Base-by-base conservation (phyloP, 208 protist species). In the Endotrypanum monterogeii region DNA sequence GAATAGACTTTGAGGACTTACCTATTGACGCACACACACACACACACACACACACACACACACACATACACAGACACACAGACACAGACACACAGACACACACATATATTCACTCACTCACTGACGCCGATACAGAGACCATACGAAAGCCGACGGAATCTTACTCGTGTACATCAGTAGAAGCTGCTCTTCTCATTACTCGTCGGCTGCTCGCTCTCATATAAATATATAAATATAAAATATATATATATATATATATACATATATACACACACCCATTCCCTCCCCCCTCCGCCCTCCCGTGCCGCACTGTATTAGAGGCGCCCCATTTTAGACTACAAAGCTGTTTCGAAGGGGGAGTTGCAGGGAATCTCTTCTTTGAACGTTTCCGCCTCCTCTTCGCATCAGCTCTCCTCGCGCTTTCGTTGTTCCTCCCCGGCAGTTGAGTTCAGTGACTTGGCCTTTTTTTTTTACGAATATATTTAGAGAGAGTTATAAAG, bases 391-490 rank as follows among this genome's bases (percentile, higher is more conserved):
- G 58, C 58, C 56, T 25, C 56, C 14, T 23, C 16, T 9, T 61
- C 23, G n/a, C 25, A 39, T 18, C 56, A n/a, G 35, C 18, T 54
- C 56, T 77, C 41, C 30, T 56, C 5, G 9, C n/a, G 37, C 23
- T 55, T 70, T 25, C 66, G 18, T 52, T 23, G 28, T 12, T 32
- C 14, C 46, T 51, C 23, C 28, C 46, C 37, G 50, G 50, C 58
- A 11, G 37, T 44, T 55, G 39, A n/a, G n/a, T 12, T 39, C 9
- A 16, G 14, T 25, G 30, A 41, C 35, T 41, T 20, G 23, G 1
- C 14, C 28, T 18, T n/a, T 55, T 66, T 30, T 41, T 39, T n/a
- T 37, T 75, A 32, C n/a, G 71, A 1, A 58, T 69, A 20, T 61
- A 14, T 46, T 12, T 46, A 46, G 9, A 46, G 41, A 30, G 3